Evolutionary conservation across 2,329 filamentous ascomycete species (phyloP).

Genomic region (Scortechinia acanthostroma): DNA sequence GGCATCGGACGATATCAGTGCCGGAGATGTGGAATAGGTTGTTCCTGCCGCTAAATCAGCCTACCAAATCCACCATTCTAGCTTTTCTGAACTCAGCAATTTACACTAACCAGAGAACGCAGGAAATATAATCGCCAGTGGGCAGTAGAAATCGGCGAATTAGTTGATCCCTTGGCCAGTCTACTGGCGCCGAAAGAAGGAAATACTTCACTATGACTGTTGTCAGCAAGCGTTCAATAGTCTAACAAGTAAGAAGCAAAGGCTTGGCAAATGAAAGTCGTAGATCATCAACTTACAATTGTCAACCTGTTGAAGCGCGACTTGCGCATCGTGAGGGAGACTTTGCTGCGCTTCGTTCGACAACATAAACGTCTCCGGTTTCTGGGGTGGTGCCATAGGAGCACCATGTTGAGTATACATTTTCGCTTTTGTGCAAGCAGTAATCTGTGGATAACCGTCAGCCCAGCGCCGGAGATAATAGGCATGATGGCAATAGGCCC

Average conservation of each 20-base stretch:
- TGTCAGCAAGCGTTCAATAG: neutral
- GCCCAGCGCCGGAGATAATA: too few relatives aligned
- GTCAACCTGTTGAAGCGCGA: constrained; percentile 95
- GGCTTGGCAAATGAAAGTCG: too few relatives aligned
- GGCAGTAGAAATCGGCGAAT: constrained; percentile 91
- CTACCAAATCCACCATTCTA: too few relatives aligned
- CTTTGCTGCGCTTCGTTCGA: constrained; percentile 95
- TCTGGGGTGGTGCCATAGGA: constrained; percentile 80
- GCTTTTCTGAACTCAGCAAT: too few relatives aligned
- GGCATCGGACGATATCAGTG: constrained; percentile 95
- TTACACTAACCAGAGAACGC: constrained; percentile 70
- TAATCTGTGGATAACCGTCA: too few relatives aligned
- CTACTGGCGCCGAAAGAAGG: constrained; percentile 93
- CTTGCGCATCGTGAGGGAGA: constrained; percentile 89
- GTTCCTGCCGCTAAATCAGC: constrained; percentile 51
- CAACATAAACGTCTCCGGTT: constrained; percentile 97
- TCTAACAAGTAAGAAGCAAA: too few relatives aligned
- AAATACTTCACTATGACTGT: constrained; percentile 86
- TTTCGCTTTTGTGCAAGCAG: too few relatives aligned
- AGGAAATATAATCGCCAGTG: constrained; percentile 97
- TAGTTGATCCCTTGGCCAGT: constrained; percentile 95
- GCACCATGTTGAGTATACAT: constrained; percentile 81
- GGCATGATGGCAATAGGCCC: too few relatives aligned
- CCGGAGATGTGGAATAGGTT: constrained; percentile 99
- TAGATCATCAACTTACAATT: constrained; percentile 63